Percentiles rank a stretch among this genome's conserved stretches.
Conservation (phyloP, 306 rosid genomes). For the Carpinus viminea region DNA sequence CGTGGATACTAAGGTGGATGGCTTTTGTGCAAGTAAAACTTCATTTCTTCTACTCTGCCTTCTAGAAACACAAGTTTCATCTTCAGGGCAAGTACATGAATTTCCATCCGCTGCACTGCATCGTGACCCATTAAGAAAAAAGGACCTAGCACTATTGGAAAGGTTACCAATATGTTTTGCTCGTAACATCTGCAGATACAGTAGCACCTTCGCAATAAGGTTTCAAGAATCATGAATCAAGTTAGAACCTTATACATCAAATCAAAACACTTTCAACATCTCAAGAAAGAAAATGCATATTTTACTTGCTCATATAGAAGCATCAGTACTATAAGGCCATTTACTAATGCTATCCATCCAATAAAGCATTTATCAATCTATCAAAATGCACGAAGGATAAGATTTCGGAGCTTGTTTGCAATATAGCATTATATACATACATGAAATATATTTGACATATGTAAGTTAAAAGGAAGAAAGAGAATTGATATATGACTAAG, state of each 20-base stretch:
- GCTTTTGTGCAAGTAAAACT: constrained; percentile 45
- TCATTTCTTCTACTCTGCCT: constrained; percentile 51
- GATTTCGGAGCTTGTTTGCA: not conserved
- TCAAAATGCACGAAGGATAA: not conserved
- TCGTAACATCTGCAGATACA: constrained; percentile 61
- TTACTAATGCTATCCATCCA: not conserved
- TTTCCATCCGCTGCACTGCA: constrained; percentile 70
- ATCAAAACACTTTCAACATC: not conserved
- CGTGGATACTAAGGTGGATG: constrained; percentile 44
- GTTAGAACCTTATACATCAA: constrained; percentile 3
- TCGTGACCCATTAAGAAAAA: constrained; percentile 67
- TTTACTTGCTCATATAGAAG: not conserved
- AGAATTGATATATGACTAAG: not conserved
- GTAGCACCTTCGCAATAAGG: constrained; percentile 11
- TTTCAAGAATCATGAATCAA: constrained; percentile 11
- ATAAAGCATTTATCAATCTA: not conserved
- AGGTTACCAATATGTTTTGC: constrained; percentile 74
- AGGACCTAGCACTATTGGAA: constrained; percentile 79
- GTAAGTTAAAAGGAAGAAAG: not conserved
- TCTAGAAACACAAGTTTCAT: constrained; percentile 68
- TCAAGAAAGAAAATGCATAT: not conserved
- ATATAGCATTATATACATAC: not conserved
- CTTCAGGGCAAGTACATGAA: constrained; percentile 79
- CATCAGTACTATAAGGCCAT: not conserved
- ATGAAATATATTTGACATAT: not conserved